phyloP scores from a whole-genome alignment of 164 flowering plant species.

The Aristolochia fimbriata region DNA sequence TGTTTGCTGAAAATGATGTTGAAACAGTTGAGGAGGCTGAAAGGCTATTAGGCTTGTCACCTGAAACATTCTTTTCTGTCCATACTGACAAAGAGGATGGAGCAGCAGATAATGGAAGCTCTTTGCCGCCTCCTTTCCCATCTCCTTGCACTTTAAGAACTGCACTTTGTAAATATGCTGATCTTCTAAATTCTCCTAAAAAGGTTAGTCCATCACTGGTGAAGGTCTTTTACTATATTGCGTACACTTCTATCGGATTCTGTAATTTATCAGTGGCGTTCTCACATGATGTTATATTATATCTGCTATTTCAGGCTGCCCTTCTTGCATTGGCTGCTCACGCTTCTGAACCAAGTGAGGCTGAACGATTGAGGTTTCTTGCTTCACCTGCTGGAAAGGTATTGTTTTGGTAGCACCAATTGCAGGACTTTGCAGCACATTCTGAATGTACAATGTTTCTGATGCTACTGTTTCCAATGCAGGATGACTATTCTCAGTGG shows the following conservation, averaged over 20 bases:
- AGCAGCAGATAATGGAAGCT: constrained; percentile 63
- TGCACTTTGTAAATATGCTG: constrained; percentile 73
- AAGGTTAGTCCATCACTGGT: constrained; percentile 25
- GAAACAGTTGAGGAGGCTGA: constrained; percentile 83
- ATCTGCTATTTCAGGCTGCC: constrained; percentile 50
- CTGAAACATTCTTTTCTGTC: constrained; percentile 69
- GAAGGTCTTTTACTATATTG: constrained; percentile 19
- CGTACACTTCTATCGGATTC: background rate
- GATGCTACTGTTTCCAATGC: constrained; percentile 8
- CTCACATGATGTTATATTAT: background rate
- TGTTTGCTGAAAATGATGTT: constrained; percentile 56
- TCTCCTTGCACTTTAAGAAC: constrained; percentile 73
- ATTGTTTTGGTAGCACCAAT: background rate
- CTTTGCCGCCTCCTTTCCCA: constrained; percentile 87
- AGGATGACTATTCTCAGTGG: constrained; percentile 98
- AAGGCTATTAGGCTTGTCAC: constrained; percentile 45
- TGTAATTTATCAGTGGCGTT: background rate
- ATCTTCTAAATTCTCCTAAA: constrained; percentile 87
- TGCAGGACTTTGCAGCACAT: background rate
- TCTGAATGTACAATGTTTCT: background rate
- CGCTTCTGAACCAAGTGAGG: constrained; percentile 87
- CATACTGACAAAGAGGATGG: constrained; percentile 89
- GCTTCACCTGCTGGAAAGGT: constrained; percentile 99
- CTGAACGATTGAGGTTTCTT: constrained; percentile 68
- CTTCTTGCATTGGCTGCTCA: constrained; percentile 84